Evolutionary conservation across 768 basidiomycete genomes (phyloP).

Genomic region (Lactarius deliciosus): DNA sequence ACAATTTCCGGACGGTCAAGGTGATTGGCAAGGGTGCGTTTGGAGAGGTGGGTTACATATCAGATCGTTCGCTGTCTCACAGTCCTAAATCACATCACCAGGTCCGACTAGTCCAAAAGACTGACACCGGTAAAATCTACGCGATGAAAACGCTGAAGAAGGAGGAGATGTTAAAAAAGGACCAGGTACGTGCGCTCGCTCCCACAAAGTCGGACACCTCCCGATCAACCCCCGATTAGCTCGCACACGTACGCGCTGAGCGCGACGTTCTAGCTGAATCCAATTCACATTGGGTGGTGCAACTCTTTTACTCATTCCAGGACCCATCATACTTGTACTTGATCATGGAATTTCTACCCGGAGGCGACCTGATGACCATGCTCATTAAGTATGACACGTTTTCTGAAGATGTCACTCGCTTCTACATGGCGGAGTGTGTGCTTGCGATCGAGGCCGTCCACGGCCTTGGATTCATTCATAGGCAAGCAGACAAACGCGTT

Average conservation of each 20-base stretch:
- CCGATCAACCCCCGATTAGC: constrained; percentile 45
- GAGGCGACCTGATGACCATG: constrained; percentile 99
- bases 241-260: constrained; percentile 97
- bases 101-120: constrained; percentile 94
- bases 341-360: constrained; percentile 99
- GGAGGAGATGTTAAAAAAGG: constrained; percentile 98
- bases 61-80: background rate
- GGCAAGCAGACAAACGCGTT: constrained; percentile 48
- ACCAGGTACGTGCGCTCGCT: constrained; percentile 64
- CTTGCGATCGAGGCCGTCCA: constrained; percentile 98
- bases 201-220: constrained; percentile 4
- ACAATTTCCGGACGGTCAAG: constrained; percentile 95
- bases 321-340: constrained; percentile 90
- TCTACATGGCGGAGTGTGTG: constrained; percentile 99
- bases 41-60: constrained; percentile 68
- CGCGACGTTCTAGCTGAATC: constrained; percentile 96
- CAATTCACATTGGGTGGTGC: constrained; percentile 94
- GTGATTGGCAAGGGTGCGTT: constrained; percentile 99
- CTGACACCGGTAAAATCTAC: constrained; percentile 96
- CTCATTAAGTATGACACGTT: constrained; percentile 99
- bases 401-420: constrained; percentile 95
- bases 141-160: constrained; percentile 99
- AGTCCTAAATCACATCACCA: constrained; percentile 34
- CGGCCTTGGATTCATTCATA: constrained; percentile 95
- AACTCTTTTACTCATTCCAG: constrained; percentile 98